A percentile compares a stretch with the other conserved stretches of the same genome.
These are phyloP conservation scores for Yarrowia osloensis DNA, from an alignment of 805 yeast species.

Conservation along the genomic window DNA sequence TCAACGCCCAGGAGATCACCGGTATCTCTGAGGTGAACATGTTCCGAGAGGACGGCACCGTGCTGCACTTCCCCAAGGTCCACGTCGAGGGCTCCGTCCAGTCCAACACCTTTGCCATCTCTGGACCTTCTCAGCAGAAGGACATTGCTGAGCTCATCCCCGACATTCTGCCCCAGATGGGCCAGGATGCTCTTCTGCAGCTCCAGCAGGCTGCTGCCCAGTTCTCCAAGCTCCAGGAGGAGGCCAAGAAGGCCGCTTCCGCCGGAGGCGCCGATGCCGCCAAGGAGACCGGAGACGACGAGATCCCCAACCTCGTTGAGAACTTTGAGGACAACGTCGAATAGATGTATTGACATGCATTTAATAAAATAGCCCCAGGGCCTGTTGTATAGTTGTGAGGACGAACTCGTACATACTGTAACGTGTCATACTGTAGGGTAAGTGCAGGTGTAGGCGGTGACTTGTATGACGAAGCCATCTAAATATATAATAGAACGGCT, in stretches of 20 bases:
- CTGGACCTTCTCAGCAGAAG: conserved; percentile 94
- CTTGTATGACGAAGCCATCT: too few species aligned
- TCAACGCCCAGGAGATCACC: conserved; percentile 84
- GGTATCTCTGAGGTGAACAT: conserved; percentile 96
- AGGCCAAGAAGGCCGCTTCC: conserved; percentile 46
- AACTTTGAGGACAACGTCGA: conserved; percentile 70
- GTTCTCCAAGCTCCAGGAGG: conserved; percentile 58
- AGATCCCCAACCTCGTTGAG: conserved; percentile 73
- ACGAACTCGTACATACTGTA: too few species aligned
- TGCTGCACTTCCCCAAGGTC: conserved; percentile 92
- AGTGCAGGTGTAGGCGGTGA: too few species aligned
- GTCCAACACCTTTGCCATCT: conserved; percentile 89
- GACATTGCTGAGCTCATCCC: conserved; percentile 89
- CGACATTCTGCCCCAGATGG: conserved; percentile 91
- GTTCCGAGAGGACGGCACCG: conserved; percentile 95
- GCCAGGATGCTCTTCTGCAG: conserved; percentile 90
- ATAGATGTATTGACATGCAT: conserved; percentile 38
- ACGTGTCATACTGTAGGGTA: too few species aligned
- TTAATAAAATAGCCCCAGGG: not conserved
- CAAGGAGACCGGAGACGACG: conserved; percentile 54
- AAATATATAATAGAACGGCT: too few species aligned
- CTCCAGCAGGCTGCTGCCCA: conserved; percentile 88
- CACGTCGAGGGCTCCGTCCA: conserved; percentile 92
- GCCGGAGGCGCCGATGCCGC: conserved; percentile 52
- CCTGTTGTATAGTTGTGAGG: not conserved